phyloP scores from a whole-genome alignment of 2,329 filamentous ascomycete genomes.

The Curvularia spicifera region DNA sequence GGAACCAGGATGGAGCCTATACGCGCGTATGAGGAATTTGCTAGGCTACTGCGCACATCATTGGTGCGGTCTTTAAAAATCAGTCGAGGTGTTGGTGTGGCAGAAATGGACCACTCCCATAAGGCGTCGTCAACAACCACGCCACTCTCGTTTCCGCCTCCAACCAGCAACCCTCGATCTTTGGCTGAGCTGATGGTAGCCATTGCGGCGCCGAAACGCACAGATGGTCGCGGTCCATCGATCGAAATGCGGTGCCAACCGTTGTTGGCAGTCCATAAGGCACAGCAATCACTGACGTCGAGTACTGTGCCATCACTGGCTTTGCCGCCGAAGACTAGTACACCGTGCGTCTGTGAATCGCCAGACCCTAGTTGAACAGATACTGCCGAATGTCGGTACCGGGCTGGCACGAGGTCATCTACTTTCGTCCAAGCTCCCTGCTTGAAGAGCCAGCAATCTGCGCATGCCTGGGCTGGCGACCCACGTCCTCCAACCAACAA shows the following conservation, averaged over 20 bases:
- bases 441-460: slow-evolving; percentile 77
- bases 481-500: slow-evolving; percentile 78
- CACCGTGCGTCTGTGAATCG: slow-evolving; percentile 50
- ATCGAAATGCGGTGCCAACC: slow-evolving; percentile 60
- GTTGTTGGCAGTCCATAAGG: slow-evolving; percentile 54
- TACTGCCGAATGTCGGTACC: slow-evolving; percentile 77
- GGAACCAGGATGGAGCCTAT: slow-evolving; percentile 61
- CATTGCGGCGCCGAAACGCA: slow-evolving; percentile 65
- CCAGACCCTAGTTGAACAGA: slow-evolving; percentile 52
- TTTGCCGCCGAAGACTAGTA: slow-evolving; percentile 57
- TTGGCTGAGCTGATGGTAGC: slow-evolving; percentile 52
- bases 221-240: slow-evolving; percentile 49
- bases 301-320: slow-evolving; percentile 52
- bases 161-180: slow-evolving; percentile 68
- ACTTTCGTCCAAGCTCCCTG: slow-evolving; percentile 68
- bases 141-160: slow-evolving; percentile 73
- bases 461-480: slow-evolving; percentile 73
- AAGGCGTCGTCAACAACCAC: slow-evolving; percentile 65
- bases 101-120: slow-evolving; percentile 66
- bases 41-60: slow-evolving; percentile 24
- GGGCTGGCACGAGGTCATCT: slow-evolving; percentile 69
- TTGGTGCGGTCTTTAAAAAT: slow-evolving; percentile 40
- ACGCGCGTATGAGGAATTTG: slow-evolving; percentile 45
- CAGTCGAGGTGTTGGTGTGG: slow-evolving; percentile 38
- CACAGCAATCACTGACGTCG: slow-evolving; percentile 46